phyloP scores from a whole-genome alignment of 371 early-diverging fungal species.

The Lichtheimia ornata region DNA sequence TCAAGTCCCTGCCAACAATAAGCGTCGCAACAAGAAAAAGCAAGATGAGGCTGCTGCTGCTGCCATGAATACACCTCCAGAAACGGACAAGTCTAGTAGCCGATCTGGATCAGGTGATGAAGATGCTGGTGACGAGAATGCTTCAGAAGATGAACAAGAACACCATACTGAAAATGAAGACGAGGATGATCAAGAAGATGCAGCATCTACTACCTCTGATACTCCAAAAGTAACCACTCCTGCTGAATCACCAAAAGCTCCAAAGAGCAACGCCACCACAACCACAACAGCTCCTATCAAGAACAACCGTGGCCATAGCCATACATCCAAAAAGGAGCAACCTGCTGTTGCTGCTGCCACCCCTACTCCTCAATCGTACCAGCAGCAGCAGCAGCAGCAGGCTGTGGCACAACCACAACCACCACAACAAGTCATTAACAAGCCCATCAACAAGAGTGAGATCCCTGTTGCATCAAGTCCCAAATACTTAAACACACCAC shows the following conservation, averaged over 20 bases:
- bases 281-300: neutral
- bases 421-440: neutral
- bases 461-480: neutral
- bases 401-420: neutral
- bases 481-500: neutral
- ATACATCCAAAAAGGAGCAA: neutral
- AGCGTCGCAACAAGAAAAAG: no score
- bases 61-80: constrained; percentile 1
- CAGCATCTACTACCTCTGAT: neutral
- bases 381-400: neutral
- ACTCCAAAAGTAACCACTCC: neutral
- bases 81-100: constrained; percentile 2
- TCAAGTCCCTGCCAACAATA: neutral
- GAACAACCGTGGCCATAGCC: no score
- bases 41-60: neutral
- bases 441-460: no score
- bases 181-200: neutral
- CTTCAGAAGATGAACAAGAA: constrained; percentile 1
- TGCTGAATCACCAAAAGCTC: neutral
- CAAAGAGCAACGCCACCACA: neutral
- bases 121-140: neutral
- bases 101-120: constrained; percentile 2
- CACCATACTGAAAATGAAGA: neutral
- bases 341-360: neutral
- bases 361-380: neutral